phyloP scores from a whole-genome alignment of 129 eudicot species.

The Flaveria linearis region DNA sequence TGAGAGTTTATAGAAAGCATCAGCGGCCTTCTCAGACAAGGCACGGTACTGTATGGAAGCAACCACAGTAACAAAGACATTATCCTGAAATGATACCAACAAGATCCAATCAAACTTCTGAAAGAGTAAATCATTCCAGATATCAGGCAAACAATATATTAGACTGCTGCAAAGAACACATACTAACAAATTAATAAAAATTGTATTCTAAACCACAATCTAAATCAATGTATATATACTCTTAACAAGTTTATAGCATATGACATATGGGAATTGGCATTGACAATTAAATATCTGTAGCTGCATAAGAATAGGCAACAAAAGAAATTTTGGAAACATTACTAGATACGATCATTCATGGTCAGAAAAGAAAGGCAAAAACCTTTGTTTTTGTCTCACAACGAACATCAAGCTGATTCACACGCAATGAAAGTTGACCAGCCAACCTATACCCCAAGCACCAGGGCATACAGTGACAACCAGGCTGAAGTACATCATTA shows the following conservation, averaged over 20 bases:
- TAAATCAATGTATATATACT: background rate
- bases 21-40: constrained; percentile 65
- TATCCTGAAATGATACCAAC: constrained; percentile 53
- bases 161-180: background rate
- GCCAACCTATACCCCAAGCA: constrained; percentile 59
- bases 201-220: background rate
- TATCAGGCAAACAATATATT: too few species aligned
- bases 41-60: constrained; percentile 82
- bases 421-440: constrained; percentile 59
- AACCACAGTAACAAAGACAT: constrained; percentile 76
- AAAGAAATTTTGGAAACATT: background rate
- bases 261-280: background rate
- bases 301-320: background rate
- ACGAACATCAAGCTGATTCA: constrained; percentile 72
- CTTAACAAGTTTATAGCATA: background rate
- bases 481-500: constrained; percentile 60
- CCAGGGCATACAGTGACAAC: constrained; percentile 81
- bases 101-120: background rate
- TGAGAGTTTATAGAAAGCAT: constrained; percentile 76
- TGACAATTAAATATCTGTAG: background rate
- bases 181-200: background rate
- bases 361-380: constrained; percentile 4
- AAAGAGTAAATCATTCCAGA: background rate
- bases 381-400: constrained; percentile 89
- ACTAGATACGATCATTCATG: background rate